Evolutionary conservation across 345 rosid species (phyloP).

Genomic region (Eucalyptus cloeziana): DNA sequence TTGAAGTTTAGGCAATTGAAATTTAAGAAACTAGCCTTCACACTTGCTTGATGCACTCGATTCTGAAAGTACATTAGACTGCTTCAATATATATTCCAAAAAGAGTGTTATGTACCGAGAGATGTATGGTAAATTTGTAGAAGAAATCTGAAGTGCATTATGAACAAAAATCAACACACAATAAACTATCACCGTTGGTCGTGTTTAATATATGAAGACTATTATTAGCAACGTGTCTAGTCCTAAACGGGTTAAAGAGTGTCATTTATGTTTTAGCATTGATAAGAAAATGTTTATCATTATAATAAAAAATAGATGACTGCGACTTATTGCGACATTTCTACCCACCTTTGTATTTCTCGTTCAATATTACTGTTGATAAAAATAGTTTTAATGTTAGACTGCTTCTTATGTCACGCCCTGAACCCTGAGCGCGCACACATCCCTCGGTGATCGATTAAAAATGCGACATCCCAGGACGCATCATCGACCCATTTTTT

Average conservation of each 20-base stretch:
- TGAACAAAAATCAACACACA: neutral
- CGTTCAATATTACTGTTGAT: neutral
- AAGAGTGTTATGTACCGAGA: neutral
- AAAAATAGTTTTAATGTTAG: neutral
- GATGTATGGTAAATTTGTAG: neutral
- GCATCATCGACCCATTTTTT: no score
- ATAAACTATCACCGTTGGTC: neutral
- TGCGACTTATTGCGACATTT: neutral
- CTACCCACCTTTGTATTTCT: neutral
- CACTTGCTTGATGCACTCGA: neutral
- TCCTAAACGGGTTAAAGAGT: neutral
- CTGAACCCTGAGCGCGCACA: fast-evolving
- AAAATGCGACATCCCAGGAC: fast-evolving
- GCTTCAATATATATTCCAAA: neutral
- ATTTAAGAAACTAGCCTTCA: neutral
- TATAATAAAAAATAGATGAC: neutral
- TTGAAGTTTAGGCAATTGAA: neutral
- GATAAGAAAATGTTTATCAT: neutral
- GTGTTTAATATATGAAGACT: neutral
- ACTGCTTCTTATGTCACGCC: neutral
- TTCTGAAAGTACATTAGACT: neutral
- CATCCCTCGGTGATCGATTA: no score
- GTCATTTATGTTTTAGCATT: neutral
- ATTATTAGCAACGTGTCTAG: neutral
- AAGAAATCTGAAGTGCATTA: neutral